Evolutionary conservation across 2,329 filamentous ascomycete species (phyloP).

Genomic region (Exophiala calicioides): DNA sequence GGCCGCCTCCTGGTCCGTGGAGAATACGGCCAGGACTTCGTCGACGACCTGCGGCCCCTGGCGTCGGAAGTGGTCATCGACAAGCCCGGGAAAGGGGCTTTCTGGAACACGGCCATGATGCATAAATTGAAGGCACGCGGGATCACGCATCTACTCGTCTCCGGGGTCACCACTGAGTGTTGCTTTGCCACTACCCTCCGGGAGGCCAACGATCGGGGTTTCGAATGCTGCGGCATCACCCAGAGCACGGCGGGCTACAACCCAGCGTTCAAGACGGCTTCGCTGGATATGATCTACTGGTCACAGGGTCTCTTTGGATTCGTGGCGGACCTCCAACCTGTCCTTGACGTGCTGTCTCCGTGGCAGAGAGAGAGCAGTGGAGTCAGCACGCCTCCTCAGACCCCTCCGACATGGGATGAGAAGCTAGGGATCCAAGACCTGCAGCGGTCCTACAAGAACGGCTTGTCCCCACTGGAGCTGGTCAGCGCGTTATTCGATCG

Average conservation of each 20-base stretch:
- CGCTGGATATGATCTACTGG: conserved; percentile 40
- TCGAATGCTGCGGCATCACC: conserved; percentile 57
- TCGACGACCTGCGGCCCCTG: conserved; percentile 55
- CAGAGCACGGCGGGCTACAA: conserved; percentile 46
- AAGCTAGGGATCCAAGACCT: conserved; percentile 48
- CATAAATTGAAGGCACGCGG: conserved; percentile 55
- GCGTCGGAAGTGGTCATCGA: conserved; percentile 58
- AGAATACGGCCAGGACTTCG: conserved; percentile 57
- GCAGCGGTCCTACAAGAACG: conserved; percentile 45
- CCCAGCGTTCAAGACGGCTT: conserved; percentile 38
- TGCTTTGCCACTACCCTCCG: conserved; percentile 59
- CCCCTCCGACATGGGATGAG: conserved; percentile 40
- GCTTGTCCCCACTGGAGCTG: conserved; percentile 21
- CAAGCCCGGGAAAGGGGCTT: conserved; percentile 59
- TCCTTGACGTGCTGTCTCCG: conserved; percentile 25
- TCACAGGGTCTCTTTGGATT: conserved; percentile 42
- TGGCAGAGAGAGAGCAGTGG: conserved; percentile 22
- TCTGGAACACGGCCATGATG: conserved; percentile 59
- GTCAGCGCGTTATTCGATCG: conserved; percentile 44
- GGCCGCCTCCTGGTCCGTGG: conserved; percentile 56
- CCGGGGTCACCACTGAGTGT: conserved; percentile 61
- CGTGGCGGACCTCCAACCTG: conserved; percentile 34
- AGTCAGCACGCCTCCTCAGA: conserved; percentile 30
- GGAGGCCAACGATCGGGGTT: conserved; percentile 62
- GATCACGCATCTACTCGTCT: conserved; percentile 59